Evolutionary conservation across 495 filamentous ascomycete genomes (phyloP).

Genomic region (Xylaria flabelliformis): DNA sequence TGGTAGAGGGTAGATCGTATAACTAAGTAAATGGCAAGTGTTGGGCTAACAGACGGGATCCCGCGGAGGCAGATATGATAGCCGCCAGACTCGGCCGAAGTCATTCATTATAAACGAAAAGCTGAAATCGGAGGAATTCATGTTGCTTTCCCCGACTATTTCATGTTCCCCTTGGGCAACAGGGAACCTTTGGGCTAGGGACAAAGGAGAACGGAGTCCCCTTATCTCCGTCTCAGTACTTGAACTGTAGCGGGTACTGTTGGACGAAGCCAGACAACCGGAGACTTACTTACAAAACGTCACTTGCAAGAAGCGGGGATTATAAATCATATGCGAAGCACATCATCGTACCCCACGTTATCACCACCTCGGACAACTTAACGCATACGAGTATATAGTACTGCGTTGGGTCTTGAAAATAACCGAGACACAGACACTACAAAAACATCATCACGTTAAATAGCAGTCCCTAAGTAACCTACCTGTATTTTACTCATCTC

Average conservation of each 20-base stretch:
- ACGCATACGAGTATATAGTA: neutral
- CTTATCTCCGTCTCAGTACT: neutral
- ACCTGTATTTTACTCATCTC: neutral
- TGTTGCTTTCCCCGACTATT: neutral
- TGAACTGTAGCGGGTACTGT: too few species aligned
- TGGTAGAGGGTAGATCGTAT: too few species aligned
- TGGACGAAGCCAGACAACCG: neutral
- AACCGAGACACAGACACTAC: neutral
- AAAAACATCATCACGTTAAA: neutral
- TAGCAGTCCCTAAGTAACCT: neutral
- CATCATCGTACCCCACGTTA: slow-evolving; percentile 10
- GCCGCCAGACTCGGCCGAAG: neutral
- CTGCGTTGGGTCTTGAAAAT: neutral
- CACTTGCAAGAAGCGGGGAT: neutral
- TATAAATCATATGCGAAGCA: slow-evolving; percentile 12
- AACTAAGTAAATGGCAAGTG: too few species aligned
- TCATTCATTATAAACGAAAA: neutral
- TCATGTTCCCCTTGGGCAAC: neutral
- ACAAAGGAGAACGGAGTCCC: neutral
- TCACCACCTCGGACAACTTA: neutral
- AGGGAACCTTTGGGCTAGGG: neutral
- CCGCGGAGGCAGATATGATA: too few species aligned
- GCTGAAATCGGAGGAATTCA: neutral
- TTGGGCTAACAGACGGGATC: too few species aligned
- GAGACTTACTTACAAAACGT: slow-evolving; percentile 7